Conservation (phyloP, 2,329 filamentous ascomycete species). For the Talaromyces sp. region DNA sequence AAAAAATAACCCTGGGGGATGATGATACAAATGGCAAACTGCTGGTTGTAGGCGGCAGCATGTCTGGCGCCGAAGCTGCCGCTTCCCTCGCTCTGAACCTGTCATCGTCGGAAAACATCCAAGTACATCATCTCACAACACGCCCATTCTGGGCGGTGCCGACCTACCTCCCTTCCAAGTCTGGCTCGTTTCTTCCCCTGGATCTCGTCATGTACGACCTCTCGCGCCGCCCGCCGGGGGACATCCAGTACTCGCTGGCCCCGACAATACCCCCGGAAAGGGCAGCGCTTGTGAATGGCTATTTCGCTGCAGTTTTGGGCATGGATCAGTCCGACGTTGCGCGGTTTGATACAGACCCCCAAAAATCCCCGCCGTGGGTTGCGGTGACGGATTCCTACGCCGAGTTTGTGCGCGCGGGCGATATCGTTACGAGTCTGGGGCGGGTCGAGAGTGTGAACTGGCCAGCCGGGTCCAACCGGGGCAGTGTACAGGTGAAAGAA, state of each 20-base stretch:
- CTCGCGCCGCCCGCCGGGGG: constrained; percentile 52
- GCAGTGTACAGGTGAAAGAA: background rate
- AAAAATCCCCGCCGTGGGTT: constrained; percentile 55
- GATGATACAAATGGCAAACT: constrained; percentile 59
- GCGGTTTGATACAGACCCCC: constrained; percentile 29
- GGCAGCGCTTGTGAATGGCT: constrained; percentile 51
- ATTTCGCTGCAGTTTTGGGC: constrained; percentile 39
- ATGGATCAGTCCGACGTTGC: constrained; percentile 39
- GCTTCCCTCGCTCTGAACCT: constrained; percentile 66
- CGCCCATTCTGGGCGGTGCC: constrained; percentile 70
- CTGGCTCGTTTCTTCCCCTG: constrained; percentile 60
- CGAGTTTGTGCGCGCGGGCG: constrained; percentile 65
- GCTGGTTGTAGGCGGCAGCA: constrained; percentile 71
- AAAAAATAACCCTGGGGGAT: too few species aligned
- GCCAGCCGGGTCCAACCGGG: constrained; percentile 11
- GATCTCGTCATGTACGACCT: constrained; percentile 70
- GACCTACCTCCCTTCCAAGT: constrained; percentile 36
- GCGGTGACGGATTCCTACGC: constrained; percentile 67
- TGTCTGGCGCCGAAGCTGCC: constrained; percentile 75
- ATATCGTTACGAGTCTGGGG: constrained; percentile 15
- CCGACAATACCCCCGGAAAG: constrained; percentile 53
- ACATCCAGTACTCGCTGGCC: constrained; percentile 59
- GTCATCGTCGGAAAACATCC: constrained; percentile 49
- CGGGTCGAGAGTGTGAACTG: constrained; percentile 8
- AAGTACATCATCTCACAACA: constrained; percentile 63